Base-by-base conservation (phyloP, 306 rosid genomes). In the Hippophae tibetana region DNA sequence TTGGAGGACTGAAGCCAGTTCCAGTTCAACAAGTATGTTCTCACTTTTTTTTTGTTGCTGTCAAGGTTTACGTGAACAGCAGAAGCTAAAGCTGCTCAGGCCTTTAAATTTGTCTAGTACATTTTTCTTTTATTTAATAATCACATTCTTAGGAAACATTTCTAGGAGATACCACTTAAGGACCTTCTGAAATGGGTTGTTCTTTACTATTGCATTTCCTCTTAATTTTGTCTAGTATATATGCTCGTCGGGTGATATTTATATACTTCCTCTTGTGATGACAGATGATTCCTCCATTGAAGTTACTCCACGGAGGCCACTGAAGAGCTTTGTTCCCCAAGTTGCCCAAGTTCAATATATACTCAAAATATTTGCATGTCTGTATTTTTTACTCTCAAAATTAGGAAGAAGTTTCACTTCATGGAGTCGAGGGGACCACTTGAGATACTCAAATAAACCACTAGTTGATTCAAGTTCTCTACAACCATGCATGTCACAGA, bases 361-460 rank as follows among this genome's bases (percentile, higher is more conserved):
- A 56, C 70, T 85, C 57, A 78, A 83, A 64, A 62, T 78, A n/a
- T 54, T 87, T 54, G 76, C 83, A 44, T 81, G 81, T 74, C 69
- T 83, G 55, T 83, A 72, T 79, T 60, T 79, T n/a, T 18, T 85
- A 56, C 67, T 84, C 44, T 72, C 63, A 18, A 65, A 76, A 70
- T 41, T 80, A 62, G 62, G 82, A 75, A 83, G 76, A 62, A 56
- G 72, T 54, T 75, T 74, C 53, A 46, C 57, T 25, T 66, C 42
- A 56, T 69, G 45, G 51, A 55, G 51, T 58, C 60, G 71, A 66
- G 71, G 69, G 47, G 62, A 66, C 43, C 76, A 38, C 63, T 61
- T 50, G 58, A 69, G 72, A 65, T 51, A 42, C 57, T 46, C 56
- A 58, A 57, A 52, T 74, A 48, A 53, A 56, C 61, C 72, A 25